Conservation (phyloP, 192 early-diverging fungal genomes). For the Phycomyces blakesleeanus region DNA sequence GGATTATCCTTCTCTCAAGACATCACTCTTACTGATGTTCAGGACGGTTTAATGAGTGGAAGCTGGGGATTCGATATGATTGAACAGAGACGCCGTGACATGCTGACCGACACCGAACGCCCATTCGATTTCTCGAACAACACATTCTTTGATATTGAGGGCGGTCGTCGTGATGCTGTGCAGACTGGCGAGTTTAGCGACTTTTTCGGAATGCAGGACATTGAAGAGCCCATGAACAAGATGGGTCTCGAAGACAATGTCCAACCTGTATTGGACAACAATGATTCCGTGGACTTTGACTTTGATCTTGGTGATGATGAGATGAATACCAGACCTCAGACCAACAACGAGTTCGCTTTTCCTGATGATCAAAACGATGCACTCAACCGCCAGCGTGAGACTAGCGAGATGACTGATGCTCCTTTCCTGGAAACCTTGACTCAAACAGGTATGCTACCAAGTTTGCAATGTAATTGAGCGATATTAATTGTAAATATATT, state of each 20-base stretch:
- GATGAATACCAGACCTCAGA: background rate
- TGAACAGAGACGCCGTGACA: conserved; percentile 9
- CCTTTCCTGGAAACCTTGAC: conserved; percentile 16
- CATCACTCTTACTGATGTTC: conserved; percentile 18
- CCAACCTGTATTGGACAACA: conserved; percentile 17
- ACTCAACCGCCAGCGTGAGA: background rate
- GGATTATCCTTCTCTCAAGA: conserved; percentile 22
- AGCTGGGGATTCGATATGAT: conserved; percentile 9
- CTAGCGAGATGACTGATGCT: background rate
- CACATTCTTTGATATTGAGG: conserved; percentile 45
- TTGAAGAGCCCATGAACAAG: conserved; percentile 19
- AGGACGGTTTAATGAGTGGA: conserved; percentile 5
- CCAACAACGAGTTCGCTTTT: conserved; percentile 6
- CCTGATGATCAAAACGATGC: background rate
- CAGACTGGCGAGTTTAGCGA: conserved; percentile 14
- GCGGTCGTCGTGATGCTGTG: conserved; percentile 47
- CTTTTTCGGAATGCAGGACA: conserved; percentile 21
- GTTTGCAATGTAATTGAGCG: background rate
- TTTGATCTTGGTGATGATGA: conserved; percentile 23
- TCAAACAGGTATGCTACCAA: conserved; percentile 12
- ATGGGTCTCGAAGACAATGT: conserved; percentile 36
- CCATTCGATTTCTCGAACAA: conserved; percentile 47
- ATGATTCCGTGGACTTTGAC: conserved; percentile 27
- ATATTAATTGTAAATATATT: background rate
- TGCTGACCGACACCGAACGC: background rate